Evolutionary conservation across 306 rosid genomes (phyloP).

Genomic region (Senna tora): DNA sequence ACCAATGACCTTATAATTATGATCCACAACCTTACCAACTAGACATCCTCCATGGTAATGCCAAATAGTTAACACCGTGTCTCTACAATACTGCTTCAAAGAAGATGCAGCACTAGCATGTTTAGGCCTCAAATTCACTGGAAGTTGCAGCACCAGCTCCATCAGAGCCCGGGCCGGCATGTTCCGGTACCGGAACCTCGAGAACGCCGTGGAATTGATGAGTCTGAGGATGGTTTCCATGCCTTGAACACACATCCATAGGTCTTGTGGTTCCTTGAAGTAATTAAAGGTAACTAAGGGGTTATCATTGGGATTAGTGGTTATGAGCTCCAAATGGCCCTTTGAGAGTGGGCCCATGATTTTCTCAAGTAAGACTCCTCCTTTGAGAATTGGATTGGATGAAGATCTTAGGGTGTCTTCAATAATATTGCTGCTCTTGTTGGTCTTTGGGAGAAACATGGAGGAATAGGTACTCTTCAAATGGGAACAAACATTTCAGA

Average conservation of each 20-base stretch:
- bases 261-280: slow-evolving; percentile 73
- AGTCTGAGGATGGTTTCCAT: slow-evolving; percentile 63
- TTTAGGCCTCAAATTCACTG: slow-evolving; percentile 60
- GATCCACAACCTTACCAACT: slow-evolving; percentile 65
- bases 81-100: slow-evolving; percentile 69
- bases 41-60: slow-evolving; percentile 90
- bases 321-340: slow-evolving; percentile 60
- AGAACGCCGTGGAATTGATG: slow-evolving; percentile 62
- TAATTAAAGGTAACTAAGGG: slow-evolving; percentile 76
- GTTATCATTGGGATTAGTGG: slow-evolving; percentile 59
- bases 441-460: slow-evolving; percentile 35
- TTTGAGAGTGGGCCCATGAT: slow-evolving; percentile 64
- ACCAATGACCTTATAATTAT: slow-evolving; percentile 61
- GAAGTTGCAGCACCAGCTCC: slow-evolving; percentile 48
- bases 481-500: slow-evolving; percentile 14
- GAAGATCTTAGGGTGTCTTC: slow-evolving; percentile 35
- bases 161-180: slow-evolving; percentile 45
- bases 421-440: slow-evolving; percentile 25
- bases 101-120: slow-evolving; percentile 53
- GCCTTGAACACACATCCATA: slow-evolving; percentile 64
- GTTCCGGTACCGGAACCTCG: slow-evolving; percentile 49
- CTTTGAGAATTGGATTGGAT: slow-evolving; percentile 45
- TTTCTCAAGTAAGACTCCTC: slow-evolving; percentile 72
- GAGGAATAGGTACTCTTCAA: slow-evolving; percentile 51
- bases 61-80: slow-evolving; percentile 77